phyloP scores from a whole-genome alignment of 2,329 filamentous ascomycete genomes.

The Aschersonia sp. region DNA sequence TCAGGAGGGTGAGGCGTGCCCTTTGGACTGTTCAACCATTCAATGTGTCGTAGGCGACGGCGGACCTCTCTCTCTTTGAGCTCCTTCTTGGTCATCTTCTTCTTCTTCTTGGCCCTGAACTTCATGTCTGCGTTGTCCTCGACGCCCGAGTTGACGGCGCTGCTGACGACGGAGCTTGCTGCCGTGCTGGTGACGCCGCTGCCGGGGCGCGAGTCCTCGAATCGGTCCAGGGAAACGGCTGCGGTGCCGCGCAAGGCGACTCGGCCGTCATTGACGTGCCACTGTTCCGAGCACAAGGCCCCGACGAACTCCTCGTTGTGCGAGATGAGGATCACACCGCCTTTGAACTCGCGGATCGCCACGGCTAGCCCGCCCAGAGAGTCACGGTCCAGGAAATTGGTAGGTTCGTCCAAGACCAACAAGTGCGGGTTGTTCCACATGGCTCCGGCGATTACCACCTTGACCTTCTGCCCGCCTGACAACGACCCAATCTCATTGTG shows the following conservation, averaged over 20 bases:
- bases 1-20: slow-evolving; percentile 65
- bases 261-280: slow-evolving; percentile 80
- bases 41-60: slow-evolving; percentile 71
- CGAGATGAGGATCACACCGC: slow-evolving; percentile 97
- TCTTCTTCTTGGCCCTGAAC: slow-evolving; percentile 87
- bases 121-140: slow-evolving; percentile 73
- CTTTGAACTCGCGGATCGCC: slow-evolving; percentile 95
- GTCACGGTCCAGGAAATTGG: slow-evolving; percentile 98
- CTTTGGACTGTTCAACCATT: slow-evolving; percentile 75
- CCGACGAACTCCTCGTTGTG: slow-evolving; percentile 99
- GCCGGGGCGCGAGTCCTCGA: slow-evolving; percentile 67
- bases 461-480: slow-evolving; percentile 96
- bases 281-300: slow-evolving; percentile 88
- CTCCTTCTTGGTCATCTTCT: slow-evolving; percentile 97
- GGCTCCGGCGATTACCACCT: slow-evolving; percentile 89
- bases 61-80: slow-evolving; percentile 85
- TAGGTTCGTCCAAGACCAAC: slow-evolving; percentile 93
- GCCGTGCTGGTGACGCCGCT: slow-evolving; percentile 38
- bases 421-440: slow-evolving; percentile 99
- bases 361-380: slow-evolving; percentile 94
- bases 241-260: slow-evolving; percentile 72
- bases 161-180: slow-evolving; percentile 44
- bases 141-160: slow-evolving; percentile 39
- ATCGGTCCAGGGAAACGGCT: slow-evolving; percentile 63
- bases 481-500: slow-evolving; percentile 96